A percentile compares a stretch with the other conserved stretches of the same genome.
phyloP scores from a whole-genome alignment of 352 stramenopile species.

The Stephanocyclus meneghinianus region DNA sequence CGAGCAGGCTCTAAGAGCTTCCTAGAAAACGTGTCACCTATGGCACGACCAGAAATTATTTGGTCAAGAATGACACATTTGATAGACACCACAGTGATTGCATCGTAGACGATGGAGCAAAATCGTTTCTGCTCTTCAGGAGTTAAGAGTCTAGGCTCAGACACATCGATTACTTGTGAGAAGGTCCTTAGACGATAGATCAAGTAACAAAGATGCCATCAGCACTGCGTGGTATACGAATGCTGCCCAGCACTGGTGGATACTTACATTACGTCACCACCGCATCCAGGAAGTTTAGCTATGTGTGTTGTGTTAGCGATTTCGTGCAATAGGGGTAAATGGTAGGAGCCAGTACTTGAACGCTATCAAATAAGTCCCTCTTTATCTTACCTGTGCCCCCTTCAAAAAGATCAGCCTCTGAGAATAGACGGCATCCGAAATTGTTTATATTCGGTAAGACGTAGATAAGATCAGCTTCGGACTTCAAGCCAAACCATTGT shows the following conservation, averaged over 20 bases:
- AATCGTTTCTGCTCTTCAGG: slow-evolving; percentile 42
- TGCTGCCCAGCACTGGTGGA: neutral
- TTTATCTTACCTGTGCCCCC: slow-evolving; percentile 14
- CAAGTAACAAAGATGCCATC: neutral
- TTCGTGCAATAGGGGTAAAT: neutral
- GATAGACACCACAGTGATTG: neutral
- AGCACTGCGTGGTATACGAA: neutral
- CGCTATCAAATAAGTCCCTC: neutral
- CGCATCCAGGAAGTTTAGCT: slow-evolving; percentile 26
- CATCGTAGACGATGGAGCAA: slow-evolving; percentile 14
- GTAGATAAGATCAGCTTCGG: slow-evolving; percentile 32
- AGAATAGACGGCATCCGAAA: slow-evolving; percentile 53
- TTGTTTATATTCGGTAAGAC: slow-evolving; percentile 47
- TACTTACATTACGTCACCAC: slow-evolving; percentile 23
- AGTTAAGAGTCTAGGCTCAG: slow-evolving; percentile 21
- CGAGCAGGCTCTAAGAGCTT: neutral
- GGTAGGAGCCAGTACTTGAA: neutral
- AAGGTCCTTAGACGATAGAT: slow-evolving; percentile 1
- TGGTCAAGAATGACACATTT: slow-evolving; percentile 38
- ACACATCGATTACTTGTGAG: slow-evolving; percentile 28
- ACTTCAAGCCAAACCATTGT: slow-evolving; percentile 48
- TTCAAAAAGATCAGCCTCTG: slow-evolving; percentile 43
- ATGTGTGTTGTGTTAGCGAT: neutral
- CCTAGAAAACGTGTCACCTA: neutral
- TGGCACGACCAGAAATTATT: slow-evolving; percentile 2